Base-by-base conservation (phyloP, 2,329 filamentous ascomycete species). In the Aspergillus latus region DNA sequence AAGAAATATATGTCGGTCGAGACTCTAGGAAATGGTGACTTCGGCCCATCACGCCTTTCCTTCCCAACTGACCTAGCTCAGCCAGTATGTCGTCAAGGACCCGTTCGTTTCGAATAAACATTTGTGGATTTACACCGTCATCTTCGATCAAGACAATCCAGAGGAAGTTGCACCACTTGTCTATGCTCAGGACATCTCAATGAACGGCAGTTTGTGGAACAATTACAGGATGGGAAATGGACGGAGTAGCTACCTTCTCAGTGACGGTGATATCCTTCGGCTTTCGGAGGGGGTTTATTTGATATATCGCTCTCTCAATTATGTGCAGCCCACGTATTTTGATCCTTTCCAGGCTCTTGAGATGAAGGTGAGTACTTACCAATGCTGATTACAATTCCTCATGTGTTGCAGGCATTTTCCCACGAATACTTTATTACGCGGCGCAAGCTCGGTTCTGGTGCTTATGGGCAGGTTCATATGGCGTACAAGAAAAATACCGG, bases 401-500 rank as follows among this genome's bases (percentile, higher is more conserved):
- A 49, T 56, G 7, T 5, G 8, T 5, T 29, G 28, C 42, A 76
- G 75, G 42, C 49, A 5, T 73, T 78, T 48, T 49, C 64, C 43
- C 29, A 67, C 6, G 57, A 68, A 7, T 78, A 75, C 57, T 44
- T 61, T 8, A 62, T 80, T 47, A 76, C 75, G 10, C 63, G 67
- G 40, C 70, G 74, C 37, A 65, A 72, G 37, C 60, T 80, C 29
- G 77, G 77, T 4, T 68, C 71, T 11, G 77, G 77, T 15, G 71
- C 72, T 4, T 77, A 70, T 63, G 77, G 76, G 11, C 61, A 67
- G 48, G 77, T 79, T 10, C 68, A 73, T 50, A 74, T 79, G 74
- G 76, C 77, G 2, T 65, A 74, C 36, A 67, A 73, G 26, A 63
- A 62, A 28, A 49, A 52, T 2, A 64, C 58, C 9, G 66, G 67